Evolutionary conservation across 1,139 yeast genomes (phyloP), one percentile per base, ranked within the genome.

Genomic region (Magnusiomyces fungicola): DNA sequence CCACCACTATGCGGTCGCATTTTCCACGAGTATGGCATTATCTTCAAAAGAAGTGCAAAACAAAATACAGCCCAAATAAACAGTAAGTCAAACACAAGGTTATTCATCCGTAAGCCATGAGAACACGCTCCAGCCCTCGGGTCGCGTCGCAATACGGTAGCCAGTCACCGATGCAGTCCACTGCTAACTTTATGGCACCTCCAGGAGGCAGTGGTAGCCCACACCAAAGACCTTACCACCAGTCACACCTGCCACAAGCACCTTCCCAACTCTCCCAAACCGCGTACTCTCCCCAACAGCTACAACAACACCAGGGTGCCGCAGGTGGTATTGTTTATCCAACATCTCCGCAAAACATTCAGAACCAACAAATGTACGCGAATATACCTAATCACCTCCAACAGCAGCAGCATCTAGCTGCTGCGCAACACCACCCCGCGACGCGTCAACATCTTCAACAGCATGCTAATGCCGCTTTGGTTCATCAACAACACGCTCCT

Each of bases 361-460:
- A 34, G 23, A 34, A 34, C 6, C 38, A 34, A 23, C 23, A 21
- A 34, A 7, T 9, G 6, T 34, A 34, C 19, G 5, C 14, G 23
- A 14, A 14, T 34, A 6, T 32, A 12, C 36, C 9, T 12, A 18
- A 6, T 32, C 16, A 7, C 16, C 36, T 9, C 36, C 36, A 32
- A 18, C 36, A 9, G 5, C 36, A 7, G 16, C 16, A 14, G 16
- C 36, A 32, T 12, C 9, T 32, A 5, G 16, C 38, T 34, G n/a
- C n/a, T n/a, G n/a, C n/a, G n/a, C 22, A 34, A 3, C 38, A 34
- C 10, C 7, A 9, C 9, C 38, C 38, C 19, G 38, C 38, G 23
- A 34, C 38, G 38, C 38, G 38, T 34, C 38, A 34, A 34, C 38
- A 34, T 9, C 21, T 34, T 18, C 38, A 34, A 34, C 38, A 34